Percentiles rank a stretch among this genome's conserved stretches.
Conservation (phyloP, 2,329 filamentous ascomycete species). For the Emericellopsis cladophorae region DNA sequence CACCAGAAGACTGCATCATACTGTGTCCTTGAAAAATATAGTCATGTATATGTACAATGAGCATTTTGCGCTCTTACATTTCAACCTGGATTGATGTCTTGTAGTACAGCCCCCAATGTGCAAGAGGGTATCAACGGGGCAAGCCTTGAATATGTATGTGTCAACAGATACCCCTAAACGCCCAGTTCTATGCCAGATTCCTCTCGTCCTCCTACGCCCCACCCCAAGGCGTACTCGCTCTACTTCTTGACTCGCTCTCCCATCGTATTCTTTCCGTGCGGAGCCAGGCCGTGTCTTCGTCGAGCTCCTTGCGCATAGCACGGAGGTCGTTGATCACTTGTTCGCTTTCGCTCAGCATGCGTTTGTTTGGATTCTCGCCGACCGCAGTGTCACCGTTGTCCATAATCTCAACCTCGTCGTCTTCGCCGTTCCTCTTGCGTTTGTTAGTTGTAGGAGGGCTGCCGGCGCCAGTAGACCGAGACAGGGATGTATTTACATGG, state of each 20-base stretch:
- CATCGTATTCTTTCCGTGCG: slow-evolving; percentile 29
- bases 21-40: no score
- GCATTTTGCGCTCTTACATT: no score
- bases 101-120: no score
- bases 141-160: no score
- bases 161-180: no score
- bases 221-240: slow-evolving; percentile 21
- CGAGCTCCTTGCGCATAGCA: slow-evolving; percentile 28
- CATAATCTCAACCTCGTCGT: slow-evolving; percentile 3
- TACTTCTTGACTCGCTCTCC: slow-evolving; percentile 20
- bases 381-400: background rate
- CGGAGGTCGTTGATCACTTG: slow-evolving; percentile 25
- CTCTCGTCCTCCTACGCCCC: slow-evolving; percentile 13
- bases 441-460: slow-evolving; percentile 6
- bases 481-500: background rate
- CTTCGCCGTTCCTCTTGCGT: slow-evolving; percentile 9
- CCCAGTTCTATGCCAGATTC: no score
- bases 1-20: no score
- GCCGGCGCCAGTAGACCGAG: background rate
- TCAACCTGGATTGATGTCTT: no score
- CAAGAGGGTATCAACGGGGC: no score
- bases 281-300: slow-evolving; percentile 33
- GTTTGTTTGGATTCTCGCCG: slow-evolving; percentile 16
- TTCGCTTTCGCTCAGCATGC: slow-evolving; percentile 25
- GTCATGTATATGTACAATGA: no score